Percentiles rank a stretch among this genome's conserved stretches.
Conservation (phyloP, 225 moss, liverwort and hornwort genomes). For the Pseudoscleropodium purum region DNA sequence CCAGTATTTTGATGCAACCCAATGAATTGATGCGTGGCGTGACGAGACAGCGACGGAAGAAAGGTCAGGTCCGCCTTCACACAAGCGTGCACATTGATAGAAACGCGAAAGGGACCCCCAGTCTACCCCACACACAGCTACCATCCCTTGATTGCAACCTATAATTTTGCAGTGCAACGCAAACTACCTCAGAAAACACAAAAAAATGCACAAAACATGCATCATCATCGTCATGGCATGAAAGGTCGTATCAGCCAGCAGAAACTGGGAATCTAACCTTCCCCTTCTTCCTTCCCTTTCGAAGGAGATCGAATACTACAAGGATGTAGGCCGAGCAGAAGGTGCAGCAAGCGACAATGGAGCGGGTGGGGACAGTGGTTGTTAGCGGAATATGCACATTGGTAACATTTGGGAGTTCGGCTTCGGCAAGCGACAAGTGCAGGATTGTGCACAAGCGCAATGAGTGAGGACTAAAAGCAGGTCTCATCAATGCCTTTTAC, state of each 20-base stretch:
- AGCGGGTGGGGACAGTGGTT: background rate
- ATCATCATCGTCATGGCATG: background rate
- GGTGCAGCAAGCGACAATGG: background rate
- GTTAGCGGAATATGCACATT: background rate
- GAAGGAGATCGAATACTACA: background rate
- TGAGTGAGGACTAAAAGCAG: background rate
- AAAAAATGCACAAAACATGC: no score
- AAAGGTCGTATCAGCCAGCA: background rate
- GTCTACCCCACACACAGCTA: slow-evolving; percentile 1
- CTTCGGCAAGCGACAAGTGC: background rate
- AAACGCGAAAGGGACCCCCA: background rate
- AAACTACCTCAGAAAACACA: background rate
- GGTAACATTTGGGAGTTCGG: background rate
- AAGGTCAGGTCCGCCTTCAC: background rate
- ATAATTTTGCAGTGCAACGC: background rate
- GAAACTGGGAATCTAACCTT: background rate
- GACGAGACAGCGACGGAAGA: background rate
- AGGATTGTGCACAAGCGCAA: background rate
- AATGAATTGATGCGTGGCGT: background rate
- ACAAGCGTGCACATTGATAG: background rate
- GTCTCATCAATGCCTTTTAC: slow-evolving; percentile 17
- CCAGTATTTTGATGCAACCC: background rate
- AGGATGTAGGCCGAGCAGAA: background rate
- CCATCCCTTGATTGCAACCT: background rate
- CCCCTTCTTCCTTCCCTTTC: background rate